Conservation (phyloP, 164 flowering plant species). For the Umbilicus rupestris region DNA sequence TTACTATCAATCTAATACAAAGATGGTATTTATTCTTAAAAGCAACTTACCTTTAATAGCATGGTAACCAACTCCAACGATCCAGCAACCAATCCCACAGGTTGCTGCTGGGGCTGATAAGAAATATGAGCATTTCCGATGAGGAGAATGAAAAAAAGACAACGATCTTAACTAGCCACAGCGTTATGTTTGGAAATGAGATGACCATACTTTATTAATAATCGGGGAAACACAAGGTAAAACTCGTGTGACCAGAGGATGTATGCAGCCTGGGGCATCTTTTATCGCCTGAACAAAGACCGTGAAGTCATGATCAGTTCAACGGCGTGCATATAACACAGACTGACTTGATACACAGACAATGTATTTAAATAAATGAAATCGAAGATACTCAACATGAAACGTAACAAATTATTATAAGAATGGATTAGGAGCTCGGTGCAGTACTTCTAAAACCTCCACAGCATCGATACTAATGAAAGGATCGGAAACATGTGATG, state of each 20-base stretch:
- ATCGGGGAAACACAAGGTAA: slow-evolving; percentile 70
- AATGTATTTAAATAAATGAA: not conserved
- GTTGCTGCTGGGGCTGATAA: slow-evolving; percentile 75
- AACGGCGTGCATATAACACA: not conserved
- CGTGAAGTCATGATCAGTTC: not conserved
- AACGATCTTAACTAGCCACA: not conserved
- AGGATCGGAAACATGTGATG: slow-evolving; percentile 73
- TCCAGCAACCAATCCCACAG: slow-evolving; percentile 80
- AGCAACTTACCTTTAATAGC: slow-evolving; percentile 68
- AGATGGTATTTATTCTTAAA: not conserved
- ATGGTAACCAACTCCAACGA: slow-evolving; percentile 85
- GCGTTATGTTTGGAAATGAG: not conserved
- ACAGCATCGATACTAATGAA: slow-evolving; percentile 79
- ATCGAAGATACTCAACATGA: not conserved
- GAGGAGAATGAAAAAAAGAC: not conserved
- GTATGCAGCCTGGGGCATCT: slow-evolving; percentile 67
- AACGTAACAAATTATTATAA: not conserved
- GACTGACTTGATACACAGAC: not conserved
- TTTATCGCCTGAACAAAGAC: slow-evolving; percentile 53
- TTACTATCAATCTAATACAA: not conserved
- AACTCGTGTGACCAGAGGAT: slow-evolving; percentile 61
- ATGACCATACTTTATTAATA: slow-evolving; percentile 46
- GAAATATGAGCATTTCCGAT: slow-evolving; percentile 16
- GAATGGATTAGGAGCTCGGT: not conserved
- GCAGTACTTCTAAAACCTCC: slow-evolving; percentile 78